A percentile compares a stretch with the other conserved stretches of the same genome.
These are phyloP conservation scores for Quercus tomentella DNA, from an alignment of 331 rosid genomes.

Conservation along the genomic window DNA sequence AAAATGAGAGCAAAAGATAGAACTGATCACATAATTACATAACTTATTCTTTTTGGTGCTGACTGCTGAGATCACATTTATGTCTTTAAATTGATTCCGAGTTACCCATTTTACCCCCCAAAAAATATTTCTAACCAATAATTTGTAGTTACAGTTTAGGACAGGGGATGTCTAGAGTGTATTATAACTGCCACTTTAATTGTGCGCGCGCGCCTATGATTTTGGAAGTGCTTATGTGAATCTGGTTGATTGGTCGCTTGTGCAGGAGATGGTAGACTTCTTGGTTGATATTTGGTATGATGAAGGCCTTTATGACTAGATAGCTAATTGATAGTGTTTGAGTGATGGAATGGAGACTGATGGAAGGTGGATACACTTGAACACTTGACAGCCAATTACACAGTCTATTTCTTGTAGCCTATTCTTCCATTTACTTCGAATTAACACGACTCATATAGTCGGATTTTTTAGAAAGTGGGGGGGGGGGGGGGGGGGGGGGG, in stretches of 20 bases:
- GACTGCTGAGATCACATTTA: background rate
- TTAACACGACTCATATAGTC: background rate
- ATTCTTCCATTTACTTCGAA: background rate
- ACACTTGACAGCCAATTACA: background rate
- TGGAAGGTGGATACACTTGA: background rate
- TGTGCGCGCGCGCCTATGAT: background rate
- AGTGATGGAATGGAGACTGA: background rate
- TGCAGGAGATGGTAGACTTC: constrained; percentile 99
- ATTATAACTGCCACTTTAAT: background rate
- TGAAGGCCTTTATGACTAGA: constrained; percentile 73
- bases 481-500: too few species aligned
- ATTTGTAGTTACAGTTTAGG: background rate
- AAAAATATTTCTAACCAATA: background rate
- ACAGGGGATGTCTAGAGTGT: background rate
- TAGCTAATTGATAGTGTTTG: background rate
- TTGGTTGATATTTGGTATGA: constrained; percentile 91
- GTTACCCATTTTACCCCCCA: background rate
- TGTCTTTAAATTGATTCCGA: background rate
- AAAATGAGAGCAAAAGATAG: background rate
- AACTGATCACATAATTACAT: background rate
- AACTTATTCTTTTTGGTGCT: background rate
- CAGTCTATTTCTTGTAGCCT: background rate
- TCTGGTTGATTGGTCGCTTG: constrained; percentile 16
- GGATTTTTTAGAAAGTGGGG: background rate
- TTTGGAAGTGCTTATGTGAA: constrained; percentile 10